These are phyloP conservation scores for Oryza nivara DNA, from an alignment of 176 grass and related monocot species.

Conservation along the genomic window DNA sequence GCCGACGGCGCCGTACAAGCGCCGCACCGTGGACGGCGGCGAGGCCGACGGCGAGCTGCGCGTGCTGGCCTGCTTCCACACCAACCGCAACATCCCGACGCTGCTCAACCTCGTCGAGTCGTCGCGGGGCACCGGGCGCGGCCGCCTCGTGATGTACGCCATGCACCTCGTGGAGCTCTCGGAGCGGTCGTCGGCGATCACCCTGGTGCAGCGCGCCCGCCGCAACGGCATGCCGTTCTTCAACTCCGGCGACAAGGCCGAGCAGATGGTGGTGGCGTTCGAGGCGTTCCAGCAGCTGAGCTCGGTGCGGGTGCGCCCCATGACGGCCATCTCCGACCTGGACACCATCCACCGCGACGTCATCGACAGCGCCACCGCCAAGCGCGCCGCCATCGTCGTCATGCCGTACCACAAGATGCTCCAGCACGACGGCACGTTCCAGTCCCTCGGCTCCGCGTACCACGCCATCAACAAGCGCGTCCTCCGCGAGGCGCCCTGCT, in stretches of 20 bases:
- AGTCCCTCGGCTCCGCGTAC: slow-evolving; percentile 58
- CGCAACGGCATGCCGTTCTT: slow-evolving; percentile 68
- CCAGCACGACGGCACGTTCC: slow-evolving; percentile 63
- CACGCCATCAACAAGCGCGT: slow-evolving; percentile 70
- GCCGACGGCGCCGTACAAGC: slow-evolving; percentile 60
- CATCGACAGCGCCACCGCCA: slow-evolving; percentile 53
- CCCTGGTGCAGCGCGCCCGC: slow-evolving; percentile 66
- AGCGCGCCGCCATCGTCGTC: slow-evolving; percentile 64
- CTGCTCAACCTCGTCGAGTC: slow-evolving; percentile 80
- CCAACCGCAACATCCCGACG: slow-evolving; percentile 62
- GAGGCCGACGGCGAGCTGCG: slow-evolving; percentile 56
- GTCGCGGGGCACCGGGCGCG: slow-evolving; percentile 51
- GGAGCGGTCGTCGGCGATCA: slow-evolving; percentile 73
- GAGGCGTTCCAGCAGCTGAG: slow-evolving; percentile 80
- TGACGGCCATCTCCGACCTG: slow-evolving; percentile 80
- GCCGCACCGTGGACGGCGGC: slow-evolving; percentile 49
- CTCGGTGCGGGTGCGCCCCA: slow-evolving; percentile 57
- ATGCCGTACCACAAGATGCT: slow-evolving; percentile 72
- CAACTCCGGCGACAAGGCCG: slow-evolving; percentile 38
- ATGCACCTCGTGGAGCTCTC: slow-evolving; percentile 87
- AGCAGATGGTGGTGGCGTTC: slow-evolving; percentile 77
- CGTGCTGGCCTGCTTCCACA: slow-evolving; percentile 81
- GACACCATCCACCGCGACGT: slow-evolving; percentile 80
- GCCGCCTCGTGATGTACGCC: slow-evolving; percentile 59
- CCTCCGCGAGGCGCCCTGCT: slow-evolving; percentile 68